Base-by-base conservation (phyloP, 164 flowering plant genomes). In the Sedum album region DNA sequence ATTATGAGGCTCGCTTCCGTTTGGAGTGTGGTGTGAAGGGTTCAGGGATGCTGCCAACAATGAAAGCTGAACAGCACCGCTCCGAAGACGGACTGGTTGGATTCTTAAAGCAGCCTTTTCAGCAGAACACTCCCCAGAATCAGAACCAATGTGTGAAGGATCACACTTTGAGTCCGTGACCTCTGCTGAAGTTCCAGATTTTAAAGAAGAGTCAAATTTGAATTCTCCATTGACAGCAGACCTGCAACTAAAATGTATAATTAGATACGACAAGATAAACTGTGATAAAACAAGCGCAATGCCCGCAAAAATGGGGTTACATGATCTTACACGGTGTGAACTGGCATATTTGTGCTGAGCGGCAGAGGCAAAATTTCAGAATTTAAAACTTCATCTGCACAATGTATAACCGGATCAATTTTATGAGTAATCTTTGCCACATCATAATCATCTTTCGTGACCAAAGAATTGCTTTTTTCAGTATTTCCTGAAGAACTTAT, bases 241-340 rank as follows among this genome's bases (percentile, higher is more conserved):
- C 79, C 93, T 87, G 65, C 60, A 44, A 65, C 41, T n/a, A 26
- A 57, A 28, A 57, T 11, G 33, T 9, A 57, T 10, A 57, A 26
- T 57, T 17, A 57, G 62, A n/a, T n/a, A n/a, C n/a, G n/a, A n/a
- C n/a, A n/a, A n/a, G n/a, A n/a, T n/a, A n/a, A n/a, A n/a, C n/a
- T n/a, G n/a, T n/a, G n/a, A n/a, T n/a, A n/a, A n/a, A n/a, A n/a
- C n/a, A n/a, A n/a, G n/a, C n/a, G n/a, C n/a, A n/a, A n/a, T n/a
- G n/a, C n/a, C n/a, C n/a, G n/a, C n/a, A n/a, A n/a, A n/a, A n/a
- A n/a, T n/a, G n/a, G n/a, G n/a, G n/a, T n/a, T n/a, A 28, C 62
- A 57, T 28, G 5, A 57, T 57, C 95, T 84, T 83, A 88, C 95
- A 75, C 72, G 72, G 30, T 60, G 66, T 65, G 69, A 68, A 66